Evolutionary conservation across 768 basidiomycete species (phyloP), one percentile per base, ranked within the genome.

Genomic region (Multifurca ochricompacta): DNA sequence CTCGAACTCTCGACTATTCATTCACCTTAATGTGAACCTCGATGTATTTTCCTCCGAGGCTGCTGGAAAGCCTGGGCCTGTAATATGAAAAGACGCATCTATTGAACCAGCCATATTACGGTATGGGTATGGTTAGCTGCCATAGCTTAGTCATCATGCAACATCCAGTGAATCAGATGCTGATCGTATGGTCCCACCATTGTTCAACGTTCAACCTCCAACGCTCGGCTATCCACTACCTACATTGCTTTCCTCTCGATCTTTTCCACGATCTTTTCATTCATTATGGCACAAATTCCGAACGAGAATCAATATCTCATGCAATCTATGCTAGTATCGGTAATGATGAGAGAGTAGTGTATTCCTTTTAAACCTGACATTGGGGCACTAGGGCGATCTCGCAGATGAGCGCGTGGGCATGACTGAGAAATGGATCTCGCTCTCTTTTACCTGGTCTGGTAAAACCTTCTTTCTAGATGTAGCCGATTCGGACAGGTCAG

Each of bases 401-500:
- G 27, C 41, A 16, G 41, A 43, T n/a, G 35, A n/a, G 18, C 27
- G 32, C 19, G 54, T 37, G n/a, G 9, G 35, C 3, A 49, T 46
- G 6, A n/a, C 32, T 11, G 70, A 71, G 55, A 49, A 60, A 47
- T 88, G 85, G 84, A 74, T 79, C 23, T 73, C 77, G 19, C 69
- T 91, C 34, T 76, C 76, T 44, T 87, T 91, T 68, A 77, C 78
- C 8, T 88, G 88, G 85, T 72, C 79, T 18, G 85, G 85, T 27
- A 85, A 83, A 63, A 65, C 74, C 0, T 87, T 79, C 62, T 72
- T 71, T n/a, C 60, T 91, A 51, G 73, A 78, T 51, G 71, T 92
- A 8, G 85, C 85, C 6, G 86, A 87, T 43, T 86, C 86, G 25
- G 89, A 92, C 68, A 80, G 85, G 88, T 84, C 59, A 23, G 60